A percentile compares a stretch with the other conserved stretches of the same genome.
Conservation (phyloP, 495 filamentous ascomycete species). For the Haplographium delicatum region DNA sequence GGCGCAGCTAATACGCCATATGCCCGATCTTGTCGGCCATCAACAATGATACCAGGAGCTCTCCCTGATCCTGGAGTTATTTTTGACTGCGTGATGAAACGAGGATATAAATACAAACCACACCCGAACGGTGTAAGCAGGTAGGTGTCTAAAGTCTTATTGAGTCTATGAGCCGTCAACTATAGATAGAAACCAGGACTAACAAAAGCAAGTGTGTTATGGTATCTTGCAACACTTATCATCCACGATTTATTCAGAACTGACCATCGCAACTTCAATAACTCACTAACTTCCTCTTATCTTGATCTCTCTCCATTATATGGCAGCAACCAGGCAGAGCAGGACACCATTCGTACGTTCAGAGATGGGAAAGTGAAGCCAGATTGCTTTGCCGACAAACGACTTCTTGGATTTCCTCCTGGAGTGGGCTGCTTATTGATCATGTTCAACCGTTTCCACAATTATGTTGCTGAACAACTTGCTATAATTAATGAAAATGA, state of each 20-base stretch:
- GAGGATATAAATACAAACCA: conserved; percentile 4
- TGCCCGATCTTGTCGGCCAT: conserved; percentile 66
- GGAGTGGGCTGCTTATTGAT: conserved; percentile 74
- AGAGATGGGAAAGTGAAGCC: conserved; percentile 78
- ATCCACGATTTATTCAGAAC: conserved; percentile 52
- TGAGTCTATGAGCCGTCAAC: background rate
- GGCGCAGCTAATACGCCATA: conserved; percentile 58
- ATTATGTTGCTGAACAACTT: conserved; percentile 62
- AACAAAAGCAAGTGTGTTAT: conserved; percentile 83
- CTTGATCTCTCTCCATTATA: conserved; percentile 81
- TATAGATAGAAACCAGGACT: conserved; percentile 3
- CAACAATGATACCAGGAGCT: conserved; percentile 53
- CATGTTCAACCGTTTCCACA: conserved; percentile 74
- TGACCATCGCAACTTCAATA: conserved; percentile 41
- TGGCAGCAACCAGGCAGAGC: conserved; percentile 70
- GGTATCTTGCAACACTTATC: conserved; percentile 82
- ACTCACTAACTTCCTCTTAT: conserved; percentile 74
- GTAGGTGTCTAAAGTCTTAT: background rate
- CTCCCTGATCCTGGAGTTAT: conserved; percentile 42
- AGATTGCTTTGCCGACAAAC: conserved; percentile 71
- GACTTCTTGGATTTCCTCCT: conserved; percentile 73
- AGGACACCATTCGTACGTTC: conserved; percentile 68
- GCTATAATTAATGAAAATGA: conserved; percentile 57
- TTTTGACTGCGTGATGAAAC: conserved; percentile 50
- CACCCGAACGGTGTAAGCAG: background rate